phyloP scores from a whole-genome alignment of 2,329 filamentous ascomycete genomes.

The Coniochaeta pulveracea region DNA sequence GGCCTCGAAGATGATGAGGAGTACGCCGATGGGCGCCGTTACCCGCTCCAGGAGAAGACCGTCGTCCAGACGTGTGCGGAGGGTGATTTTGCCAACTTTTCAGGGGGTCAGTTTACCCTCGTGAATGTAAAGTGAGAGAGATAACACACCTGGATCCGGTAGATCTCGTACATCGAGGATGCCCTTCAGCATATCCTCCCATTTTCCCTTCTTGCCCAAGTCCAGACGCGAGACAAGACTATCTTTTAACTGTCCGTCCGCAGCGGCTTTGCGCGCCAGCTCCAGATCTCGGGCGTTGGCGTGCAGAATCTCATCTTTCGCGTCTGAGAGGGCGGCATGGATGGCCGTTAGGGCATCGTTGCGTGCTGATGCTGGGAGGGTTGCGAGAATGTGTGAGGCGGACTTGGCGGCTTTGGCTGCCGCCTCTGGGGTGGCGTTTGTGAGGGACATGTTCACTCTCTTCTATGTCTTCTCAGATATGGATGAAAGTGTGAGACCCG shows the following conservation, averaged over 20 bases:
- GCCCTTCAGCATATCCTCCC: constrained; percentile 94
- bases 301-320: constrained; percentile 66
- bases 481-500: too few relatives aligned
- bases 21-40: constrained; percentile 90
- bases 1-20: constrained; percentile 96
- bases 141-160: constrained; percentile 66
- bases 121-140: not conserved
- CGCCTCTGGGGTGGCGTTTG: constrained; percentile 68
- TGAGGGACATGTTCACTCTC: constrained; percentile 70
- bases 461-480: too few relatives aligned
- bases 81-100: constrained; percentile 69
- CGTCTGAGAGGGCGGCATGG: constrained; percentile 59
- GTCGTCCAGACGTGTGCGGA: constrained; percentile 79
- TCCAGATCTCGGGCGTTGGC: constrained; percentile 81
- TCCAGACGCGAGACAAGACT: constrained; percentile 85
- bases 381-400: constrained; percentile 74
- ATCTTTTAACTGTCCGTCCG: constrained; percentile 63
- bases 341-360: constrained; percentile 80
- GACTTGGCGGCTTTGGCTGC: constrained; percentile 68
- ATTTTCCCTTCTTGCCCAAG: constrained; percentile 78
- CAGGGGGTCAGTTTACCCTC: not conserved
- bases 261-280: constrained; percentile 60
- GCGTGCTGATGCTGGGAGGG: constrained; percentile 62
- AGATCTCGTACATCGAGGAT: constrained; percentile 80
- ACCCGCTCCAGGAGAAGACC: constrained; percentile 76